Conservation (phyloP, 768 basidiomycete genomes). For the Gelatoporia subvermispora region DNA sequence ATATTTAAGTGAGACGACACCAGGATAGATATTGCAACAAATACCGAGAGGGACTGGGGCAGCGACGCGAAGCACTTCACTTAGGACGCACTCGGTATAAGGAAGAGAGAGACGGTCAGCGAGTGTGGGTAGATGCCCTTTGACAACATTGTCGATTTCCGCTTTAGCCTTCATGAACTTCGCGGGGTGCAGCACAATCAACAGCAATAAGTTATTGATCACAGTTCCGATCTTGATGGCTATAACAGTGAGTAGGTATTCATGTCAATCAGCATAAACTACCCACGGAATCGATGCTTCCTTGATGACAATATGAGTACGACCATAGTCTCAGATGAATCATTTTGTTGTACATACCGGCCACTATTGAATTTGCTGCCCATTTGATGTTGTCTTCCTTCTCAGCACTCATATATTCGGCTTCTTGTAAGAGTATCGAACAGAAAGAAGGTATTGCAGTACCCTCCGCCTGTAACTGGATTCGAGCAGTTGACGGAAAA, state of each 20-base stretch:
- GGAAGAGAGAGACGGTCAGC: conserved; percentile 14
- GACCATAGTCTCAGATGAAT: background rate
- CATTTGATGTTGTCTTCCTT: background rate
- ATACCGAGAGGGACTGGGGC: conserved; percentile 1
- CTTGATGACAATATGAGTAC: background rate
- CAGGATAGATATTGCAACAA: background rate
- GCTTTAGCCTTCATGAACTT: conserved; percentile 4
- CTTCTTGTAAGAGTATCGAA: background rate
- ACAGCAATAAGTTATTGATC: conserved; percentile 4
- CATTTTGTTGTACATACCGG: background rate
- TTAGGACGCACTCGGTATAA: conserved; percentile 14
- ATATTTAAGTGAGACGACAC: background rate
- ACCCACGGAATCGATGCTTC: background rate
- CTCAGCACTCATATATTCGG: background rate
- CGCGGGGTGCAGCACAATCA: conserved; percentile 11
- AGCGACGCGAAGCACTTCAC: conserved; percentile 13
- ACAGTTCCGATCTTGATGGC: conserved; percentile 2
- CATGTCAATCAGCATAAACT: background rate
- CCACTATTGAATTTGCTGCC: background rate
- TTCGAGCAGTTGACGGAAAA: conserved; percentile 31
- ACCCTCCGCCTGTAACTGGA: background rate
- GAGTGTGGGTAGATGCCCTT: conserved; percentile 14
- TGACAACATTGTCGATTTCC: conserved; percentile 11
- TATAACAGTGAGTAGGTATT: background rate
- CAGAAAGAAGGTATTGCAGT: background rate